Conservation (phyloP, 2,329 filamentous ascomycete genomes). For the Ophiostoma sp. region DNA sequence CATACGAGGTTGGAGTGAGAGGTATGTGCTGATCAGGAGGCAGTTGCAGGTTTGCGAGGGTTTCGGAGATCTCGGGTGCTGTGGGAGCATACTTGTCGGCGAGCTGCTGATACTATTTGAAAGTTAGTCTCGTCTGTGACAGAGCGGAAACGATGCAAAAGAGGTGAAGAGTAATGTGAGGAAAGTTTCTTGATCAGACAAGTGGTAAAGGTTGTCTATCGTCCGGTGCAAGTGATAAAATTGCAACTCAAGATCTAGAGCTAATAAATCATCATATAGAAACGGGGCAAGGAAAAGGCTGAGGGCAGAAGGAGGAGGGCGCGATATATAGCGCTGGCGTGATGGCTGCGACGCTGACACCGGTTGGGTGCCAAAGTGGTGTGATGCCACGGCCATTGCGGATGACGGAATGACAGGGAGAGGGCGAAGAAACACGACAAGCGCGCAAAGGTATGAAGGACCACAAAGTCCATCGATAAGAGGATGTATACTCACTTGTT, state of each 20-base stretch:
- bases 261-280: conserved; percentile 52
- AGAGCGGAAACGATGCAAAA: conserved; percentile 14
- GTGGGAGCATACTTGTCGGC: conserved; percentile 64
- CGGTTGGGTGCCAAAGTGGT: neutral
- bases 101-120: conserved; percentile 53
- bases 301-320: neutral
- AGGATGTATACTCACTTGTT: conserved; percentile 49
- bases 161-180: conserved; percentile 23
- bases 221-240: conserved; percentile 43
- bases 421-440: neutral
- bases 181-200: conserved; percentile 36
- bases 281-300: conserved; percentile 10
- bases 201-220: conserved; percentile 53
- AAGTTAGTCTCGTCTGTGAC: conserved; percentile 19
- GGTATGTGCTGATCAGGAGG: conserved; percentile 46
- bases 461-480: conserved; percentile 4
- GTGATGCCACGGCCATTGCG: neutral
- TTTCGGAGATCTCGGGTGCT: conserved; percentile 61
- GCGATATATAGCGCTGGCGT: neutral
- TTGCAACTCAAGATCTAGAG: conserved; percentile 76
- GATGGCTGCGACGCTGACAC: neutral
- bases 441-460: neutral
- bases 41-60: conserved; percentile 60
- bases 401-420: conserved; percentile 14
- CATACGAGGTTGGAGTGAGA: conserved; percentile 45